These are phyloP conservation scores for Penicillium sp. DNA, from an alignment of 2,329 filamentous ascomycete species.

Conservation along the genomic window DNA sequence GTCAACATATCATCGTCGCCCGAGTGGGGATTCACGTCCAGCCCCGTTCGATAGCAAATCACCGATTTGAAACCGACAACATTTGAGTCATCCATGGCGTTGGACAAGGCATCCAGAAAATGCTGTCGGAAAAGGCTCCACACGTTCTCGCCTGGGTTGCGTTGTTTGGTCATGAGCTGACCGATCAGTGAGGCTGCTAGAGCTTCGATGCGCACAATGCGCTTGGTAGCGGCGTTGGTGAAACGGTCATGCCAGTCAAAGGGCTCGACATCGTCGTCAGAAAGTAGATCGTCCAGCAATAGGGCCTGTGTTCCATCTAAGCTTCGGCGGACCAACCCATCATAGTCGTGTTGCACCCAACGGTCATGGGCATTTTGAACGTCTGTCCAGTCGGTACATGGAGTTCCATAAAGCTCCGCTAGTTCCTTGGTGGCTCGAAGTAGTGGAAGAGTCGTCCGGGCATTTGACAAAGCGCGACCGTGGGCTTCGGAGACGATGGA, in stretches of 20 bases:
- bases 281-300: constrained; percentile 71
- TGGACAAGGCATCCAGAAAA: constrained; percentile 45
- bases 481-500: constrained; percentile 68
- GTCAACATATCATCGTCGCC: constrained; percentile 36
- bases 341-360: constrained; percentile 46
- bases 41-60: constrained; percentile 72
- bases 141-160: constrained; percentile 29
- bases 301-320: constrained; percentile 66
- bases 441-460: constrained; percentile 59
- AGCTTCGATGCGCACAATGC: constrained; percentile 72
- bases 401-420: constrained; percentile 57
- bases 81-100: constrained; percentile 57
- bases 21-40: constrained; percentile 54
- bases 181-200: constrained; percentile 60
- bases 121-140: constrained; percentile 23
- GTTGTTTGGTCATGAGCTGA: constrained; percentile 35
- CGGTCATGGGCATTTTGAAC: constrained; percentile 47
- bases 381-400: constrained; percentile 54
- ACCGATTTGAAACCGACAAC: constrained; percentile 79
- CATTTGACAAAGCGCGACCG: constrained; percentile 60
- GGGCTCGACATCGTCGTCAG: constrained; percentile 50
- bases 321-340: constrained; percentile 58
- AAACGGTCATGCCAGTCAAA: constrained; percentile 63
- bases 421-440: constrained; percentile 65
- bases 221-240: constrained; percentile 58